These are phyloP conservation scores for Sordariomycetes sp. DNA, from an alignment of 2,329 filamentous ascomycete species.

Conservation along the genomic window DNA sequence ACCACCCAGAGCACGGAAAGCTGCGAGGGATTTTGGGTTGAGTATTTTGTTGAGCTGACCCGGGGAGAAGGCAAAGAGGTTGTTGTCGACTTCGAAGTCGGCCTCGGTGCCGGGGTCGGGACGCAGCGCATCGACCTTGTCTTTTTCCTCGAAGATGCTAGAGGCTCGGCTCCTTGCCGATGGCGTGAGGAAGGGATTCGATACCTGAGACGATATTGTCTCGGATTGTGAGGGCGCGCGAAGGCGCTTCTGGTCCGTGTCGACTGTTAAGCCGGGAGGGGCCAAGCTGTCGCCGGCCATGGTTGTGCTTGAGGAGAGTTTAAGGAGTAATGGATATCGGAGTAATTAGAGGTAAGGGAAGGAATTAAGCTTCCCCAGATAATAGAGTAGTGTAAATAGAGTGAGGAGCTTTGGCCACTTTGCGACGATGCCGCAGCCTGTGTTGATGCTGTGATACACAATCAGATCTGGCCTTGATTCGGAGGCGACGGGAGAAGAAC, in stretches of 20 bases:
- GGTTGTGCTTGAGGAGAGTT: no score
- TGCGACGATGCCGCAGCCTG: no score
- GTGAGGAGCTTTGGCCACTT: no score
- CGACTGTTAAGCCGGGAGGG: background rate
- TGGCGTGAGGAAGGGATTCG: no score
- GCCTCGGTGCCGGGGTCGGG: slow-evolving; percentile 64
- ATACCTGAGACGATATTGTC: background rate
- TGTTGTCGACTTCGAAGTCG: slow-evolving; percentile 67
- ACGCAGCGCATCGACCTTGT: slow-evolving; percentile 21
- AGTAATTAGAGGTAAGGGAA: no score
- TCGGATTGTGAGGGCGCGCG: background rate
- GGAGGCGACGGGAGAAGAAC: no score
- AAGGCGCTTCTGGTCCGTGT: background rate
- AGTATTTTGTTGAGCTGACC: slow-evolving; percentile 76
- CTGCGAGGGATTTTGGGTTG: slow-evolving; percentile 74
- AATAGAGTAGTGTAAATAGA: no score
- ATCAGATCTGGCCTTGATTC: no score
- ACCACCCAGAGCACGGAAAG: slow-evolving; percentile 70
- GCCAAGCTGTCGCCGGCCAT: background rate
- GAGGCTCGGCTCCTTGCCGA: background rate
- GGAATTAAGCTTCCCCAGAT: no score
- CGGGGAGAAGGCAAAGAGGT: slow-evolving; percentile 75
- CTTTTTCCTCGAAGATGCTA: slow-evolving; percentile 5
- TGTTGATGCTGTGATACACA: no score
- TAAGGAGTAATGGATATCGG: no score